These are phyloP conservation scores for Fusarium nygamai DNA, from an alignment of 2,329 filamentous ascomycete genomes.

Conservation along the genomic window DNA sequence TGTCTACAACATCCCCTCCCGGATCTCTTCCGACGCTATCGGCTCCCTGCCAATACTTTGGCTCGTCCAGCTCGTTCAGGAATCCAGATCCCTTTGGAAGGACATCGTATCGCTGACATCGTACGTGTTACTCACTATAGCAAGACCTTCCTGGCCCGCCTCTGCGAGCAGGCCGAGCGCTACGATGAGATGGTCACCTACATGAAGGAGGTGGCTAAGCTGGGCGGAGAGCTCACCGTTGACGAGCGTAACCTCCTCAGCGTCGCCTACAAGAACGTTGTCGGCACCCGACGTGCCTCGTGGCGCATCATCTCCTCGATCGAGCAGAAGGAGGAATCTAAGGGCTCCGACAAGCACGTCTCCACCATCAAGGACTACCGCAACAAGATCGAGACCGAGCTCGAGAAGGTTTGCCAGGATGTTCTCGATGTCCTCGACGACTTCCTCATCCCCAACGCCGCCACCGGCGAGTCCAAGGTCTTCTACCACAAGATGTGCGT, in stretches of 20 bases:
- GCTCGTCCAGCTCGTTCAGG: constrained; percentile 28
- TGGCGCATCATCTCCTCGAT: constrained; percentile 99
- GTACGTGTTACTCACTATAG: constrained; percentile 58
- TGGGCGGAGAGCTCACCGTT: constrained; percentile 82
- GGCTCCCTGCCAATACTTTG: constrained; percentile 24
- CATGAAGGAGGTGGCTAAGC: constrained; percentile 99
- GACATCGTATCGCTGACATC: constrained; percentile 42
- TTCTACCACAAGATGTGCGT: constrained; percentile 99
- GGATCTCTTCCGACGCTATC: constrained; percentile 21
- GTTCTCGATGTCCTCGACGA: constrained; percentile 95
- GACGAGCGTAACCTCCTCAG: constrained; percentile 99
- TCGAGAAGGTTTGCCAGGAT: constrained; percentile 98
- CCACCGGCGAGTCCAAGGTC: constrained; percentile 98
- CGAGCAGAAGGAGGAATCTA: constrained; percentile 99
- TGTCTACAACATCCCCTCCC: constrained; percentile 44
- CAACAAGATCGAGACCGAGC: constrained; percentile 96
- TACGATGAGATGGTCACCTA: constrained; percentile 99
- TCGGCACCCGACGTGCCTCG: constrained; percentile 96
- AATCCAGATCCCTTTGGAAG: constrained; percentile 32
- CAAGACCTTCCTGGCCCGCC: constrained; percentile 99
- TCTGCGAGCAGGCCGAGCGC: constrained; percentile 99
- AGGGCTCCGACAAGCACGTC: constrained; percentile 96
- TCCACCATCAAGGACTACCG: constrained; percentile 95
- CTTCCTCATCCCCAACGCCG: constrained; percentile 92
- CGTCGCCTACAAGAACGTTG: constrained; percentile 99